phyloP scores from a whole-genome alignment of 1,284 basidiomycete genomes.

The Amylostereum chailletii region DNA sequence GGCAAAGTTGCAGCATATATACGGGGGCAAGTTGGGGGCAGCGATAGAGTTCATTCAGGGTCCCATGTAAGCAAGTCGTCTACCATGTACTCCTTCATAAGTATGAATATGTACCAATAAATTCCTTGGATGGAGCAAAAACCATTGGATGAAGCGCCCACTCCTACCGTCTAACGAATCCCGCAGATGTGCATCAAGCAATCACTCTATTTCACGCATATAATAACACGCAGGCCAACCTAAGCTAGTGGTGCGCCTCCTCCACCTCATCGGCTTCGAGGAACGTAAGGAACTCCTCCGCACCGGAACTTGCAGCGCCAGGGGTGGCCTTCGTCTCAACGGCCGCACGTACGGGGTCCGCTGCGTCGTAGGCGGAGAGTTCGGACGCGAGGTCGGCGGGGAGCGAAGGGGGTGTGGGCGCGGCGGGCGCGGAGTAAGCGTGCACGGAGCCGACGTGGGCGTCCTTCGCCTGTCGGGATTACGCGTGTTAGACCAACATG shows the following conservation, averaged over 20 bases:
- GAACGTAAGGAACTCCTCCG: slow-evolving; percentile 51
- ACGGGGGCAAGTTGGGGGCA: no score
- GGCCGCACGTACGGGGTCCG: slow-evolving; percentile 55
- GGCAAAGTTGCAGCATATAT: no score
- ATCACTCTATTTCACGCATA: no score
- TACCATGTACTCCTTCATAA: no score
- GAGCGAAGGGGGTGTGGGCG: slow-evolving; percentile 62
- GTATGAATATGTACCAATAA: no score
- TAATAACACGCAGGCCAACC: no score
- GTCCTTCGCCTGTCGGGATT: slow-evolving; percentile 56
- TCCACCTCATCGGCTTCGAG: slow-evolving; percentile 54
- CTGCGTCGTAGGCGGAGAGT: slow-evolving; percentile 70
- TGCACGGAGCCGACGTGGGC: slow-evolving; percentile 80
- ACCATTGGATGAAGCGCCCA: no score
- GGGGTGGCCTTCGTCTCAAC: slow-evolving; percentile 19
- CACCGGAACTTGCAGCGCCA: slow-evolving; percentile 31
- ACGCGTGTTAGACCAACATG: slow-evolving; percentile 1
- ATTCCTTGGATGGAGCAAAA: no score
- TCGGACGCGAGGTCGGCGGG: slow-evolving; percentile 78
- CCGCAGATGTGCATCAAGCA: no score
- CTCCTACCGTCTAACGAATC: no score
- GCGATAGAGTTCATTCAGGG: no score
- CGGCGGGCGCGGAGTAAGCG: slow-evolving; percentile 56
- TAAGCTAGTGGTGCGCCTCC: slow-evolving; percentile 43
- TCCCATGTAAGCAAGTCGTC: no score